A percentile compares a stretch with the other conserved stretches of the same genome.
phyloP scores from a whole-genome alignment of 192 early-diverging fungal genomes.

The Gaertneriomyces semiglobifer region DNA sequence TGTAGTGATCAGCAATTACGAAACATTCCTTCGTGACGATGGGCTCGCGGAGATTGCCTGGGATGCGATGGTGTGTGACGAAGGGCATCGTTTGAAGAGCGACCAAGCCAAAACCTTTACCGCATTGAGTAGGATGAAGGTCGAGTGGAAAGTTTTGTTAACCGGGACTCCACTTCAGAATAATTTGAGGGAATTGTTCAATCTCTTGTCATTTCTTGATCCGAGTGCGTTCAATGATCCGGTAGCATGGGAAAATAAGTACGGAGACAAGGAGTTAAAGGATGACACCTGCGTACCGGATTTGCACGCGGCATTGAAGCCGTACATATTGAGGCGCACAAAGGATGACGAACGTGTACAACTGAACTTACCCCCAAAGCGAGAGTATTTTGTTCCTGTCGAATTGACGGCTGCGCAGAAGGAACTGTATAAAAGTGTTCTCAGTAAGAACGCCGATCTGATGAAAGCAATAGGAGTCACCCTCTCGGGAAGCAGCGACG shows the following conservation, averaged over 20 bases:
- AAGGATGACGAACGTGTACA: constrained; percentile 47
- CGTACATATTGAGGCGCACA: constrained; percentile 71
- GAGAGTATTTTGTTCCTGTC: constrained; percentile 69
- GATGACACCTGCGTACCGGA: constrained; percentile 24
- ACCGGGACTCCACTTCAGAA: constrained; percentile 75
- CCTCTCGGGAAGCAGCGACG: constrained; percentile 28
- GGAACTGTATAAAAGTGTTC: constrained; percentile 63
- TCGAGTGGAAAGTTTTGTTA: constrained; percentile 55
- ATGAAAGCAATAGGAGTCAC: constrained; percentile 46
- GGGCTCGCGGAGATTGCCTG: constrained; percentile 52
- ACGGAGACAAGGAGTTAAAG: constrained; percentile 42
- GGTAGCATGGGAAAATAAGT: constrained; percentile 43
- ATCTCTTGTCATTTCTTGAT: constrained; percentile 69
- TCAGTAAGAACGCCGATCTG: constrained; percentile 52
- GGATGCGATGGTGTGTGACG: constrained; percentile 68
- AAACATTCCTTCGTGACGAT: constrained; percentile 48
- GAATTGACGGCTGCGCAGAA: constrained; percentile 65
- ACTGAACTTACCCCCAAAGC: constrained; percentile 19
- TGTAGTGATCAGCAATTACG: constrained; percentile 66
- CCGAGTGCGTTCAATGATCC: constrained; percentile 56
- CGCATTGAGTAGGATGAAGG: constrained; percentile 42
- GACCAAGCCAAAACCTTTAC: constrained; percentile 57
- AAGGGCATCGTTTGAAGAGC: constrained; percentile 78
- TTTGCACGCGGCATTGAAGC: constrained; percentile 35
- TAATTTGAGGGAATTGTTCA: constrained; percentile 69